Evolutionary conservation across 768 basidiomycete genomes (phyloP).

Genomic region (Kwoniella dendrophila): DNA sequence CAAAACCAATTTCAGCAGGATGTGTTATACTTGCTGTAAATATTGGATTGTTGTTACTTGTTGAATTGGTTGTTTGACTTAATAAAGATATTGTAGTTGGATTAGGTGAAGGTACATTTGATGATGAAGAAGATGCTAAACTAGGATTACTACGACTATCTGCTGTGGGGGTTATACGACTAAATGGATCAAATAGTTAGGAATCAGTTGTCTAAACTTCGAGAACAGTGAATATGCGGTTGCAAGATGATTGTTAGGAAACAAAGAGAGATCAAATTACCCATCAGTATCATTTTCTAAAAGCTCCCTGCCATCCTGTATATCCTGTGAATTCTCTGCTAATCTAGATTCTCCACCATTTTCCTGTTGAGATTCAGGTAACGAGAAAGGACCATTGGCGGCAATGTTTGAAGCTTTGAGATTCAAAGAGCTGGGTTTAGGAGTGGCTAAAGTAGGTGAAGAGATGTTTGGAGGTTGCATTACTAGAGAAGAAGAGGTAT

Average conservation of each 20-base stretch:
- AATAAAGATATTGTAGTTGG: constrained; percentile 19
- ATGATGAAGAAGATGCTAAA: constrained; percentile 8
- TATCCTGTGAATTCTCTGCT: not conserved
- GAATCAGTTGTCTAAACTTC: not conserved
- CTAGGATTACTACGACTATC: constrained; percentile 10
- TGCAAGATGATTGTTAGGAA: not conserved
- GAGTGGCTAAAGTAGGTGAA: constrained; percentile 21
- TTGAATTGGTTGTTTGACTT: constrained; percentile 1
- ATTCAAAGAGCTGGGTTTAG: constrained; percentile 10
- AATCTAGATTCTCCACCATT: not conserved
- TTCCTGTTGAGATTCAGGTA: not conserved
- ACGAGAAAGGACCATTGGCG: not conserved
- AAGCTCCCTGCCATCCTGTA: not conserved
- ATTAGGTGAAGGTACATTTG: constrained; percentile 17
- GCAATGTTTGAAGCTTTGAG: constrained; percentile 1
- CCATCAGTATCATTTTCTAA: constrained; percentile 11
- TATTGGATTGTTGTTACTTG: constrained; percentile 2
- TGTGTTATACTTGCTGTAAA: too few relatives aligned
- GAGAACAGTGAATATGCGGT: not conserved
- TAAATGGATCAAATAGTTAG: not conserved
- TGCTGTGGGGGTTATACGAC: constrained; percentile 20
- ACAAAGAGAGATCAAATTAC: not conserved
- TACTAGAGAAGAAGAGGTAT: constrained; percentile 1
- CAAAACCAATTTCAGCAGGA: constrained; percentile 39
- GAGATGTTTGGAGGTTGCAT: constrained; percentile 19